Evolutionary conservation across 2,329 filamentous ascomycete genomes (phyloP), one percentile per base, ranked within the genome.

Genomic region (Claviceps cyperi): DNA sequence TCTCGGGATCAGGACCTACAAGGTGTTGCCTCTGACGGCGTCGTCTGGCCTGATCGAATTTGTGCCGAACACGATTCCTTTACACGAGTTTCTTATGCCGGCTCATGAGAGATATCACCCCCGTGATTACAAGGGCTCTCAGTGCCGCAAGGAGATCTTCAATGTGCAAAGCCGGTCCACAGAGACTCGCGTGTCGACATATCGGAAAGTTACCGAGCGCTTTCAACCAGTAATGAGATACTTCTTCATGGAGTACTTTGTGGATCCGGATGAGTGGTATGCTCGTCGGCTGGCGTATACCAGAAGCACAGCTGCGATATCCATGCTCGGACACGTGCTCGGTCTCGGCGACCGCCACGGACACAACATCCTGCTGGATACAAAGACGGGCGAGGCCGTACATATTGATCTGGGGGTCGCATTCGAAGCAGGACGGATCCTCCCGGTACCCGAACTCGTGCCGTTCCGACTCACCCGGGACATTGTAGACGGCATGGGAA

Each of bases 361-460:
- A 1, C 91, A 98, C 69, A 98, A 98, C 62, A 98, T 98, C 56
- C 75, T 98, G 14, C 77, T 98, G 0, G 92, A 98, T 63, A 80
- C 84, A 53, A 83, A 84, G 60, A 94, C 83, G 1, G 92, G 92
- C 11, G 92, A 98, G 66, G 89, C 90, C 0, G 87, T 98, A 2
- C 92, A 98, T 64, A 98, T 98, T 57, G 92, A 98, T 63, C 75
- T 99, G 0, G 92, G 94, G 44, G 88, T 99, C 3, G 91, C 91
- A 0, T 99, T 99, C 62, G 94, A 99, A 67, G 88, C 91, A 60
- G 92, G 94, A 1, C 84, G 92, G 17, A 83, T 99, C n/a, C 71
- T 99, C 0, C 91, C 91, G 0, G 85, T 98, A 1, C 94, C 92
- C 0, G 94, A 98, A 69, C 79, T 95, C 2, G 92, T 98, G 0